Evolutionary conservation across 495 filamentous ascomycete species (phyloP).

Genomic region (Podospora anserina): DNA sequence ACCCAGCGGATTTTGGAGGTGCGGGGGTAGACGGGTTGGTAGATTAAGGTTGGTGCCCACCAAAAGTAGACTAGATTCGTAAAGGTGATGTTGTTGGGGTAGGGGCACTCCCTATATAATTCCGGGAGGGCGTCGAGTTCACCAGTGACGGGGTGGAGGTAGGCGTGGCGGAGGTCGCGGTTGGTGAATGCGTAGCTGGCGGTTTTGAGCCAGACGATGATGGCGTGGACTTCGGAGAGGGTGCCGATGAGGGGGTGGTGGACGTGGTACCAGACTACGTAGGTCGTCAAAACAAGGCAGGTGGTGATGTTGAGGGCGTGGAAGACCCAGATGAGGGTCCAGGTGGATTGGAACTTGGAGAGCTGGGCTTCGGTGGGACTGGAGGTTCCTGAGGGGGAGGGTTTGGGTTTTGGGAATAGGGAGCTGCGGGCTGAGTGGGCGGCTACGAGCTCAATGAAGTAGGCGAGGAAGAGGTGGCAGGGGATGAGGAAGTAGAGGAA

Average conservation of each 20-base stretch:
- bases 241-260: conserved; percentile 93
- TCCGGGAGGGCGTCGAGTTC: conserved; percentile 63
- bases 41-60: conserved; percentile 94
- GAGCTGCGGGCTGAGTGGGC: conserved; percentile 68
- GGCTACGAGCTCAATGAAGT: conserved; percentile 78
- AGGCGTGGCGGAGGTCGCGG: conserved; percentile 86
- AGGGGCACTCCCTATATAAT: conserved; percentile 79
- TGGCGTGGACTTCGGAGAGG: conserved; percentile 81
- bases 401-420: conserved; percentile 58
- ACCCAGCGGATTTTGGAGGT: conserved; percentile 72
- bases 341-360: conserved; percentile 64
- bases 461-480: conserved; percentile 83
- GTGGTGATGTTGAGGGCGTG: conserved; percentile 81
- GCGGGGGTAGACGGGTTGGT: conserved; percentile 93
- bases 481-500: conserved; percentile 82
- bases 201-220: conserved; percentile 94
- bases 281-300: conserved; percentile 76
- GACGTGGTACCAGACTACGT: conserved; percentile 81
- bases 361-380: conserved; percentile 55
- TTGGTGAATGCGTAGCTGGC: conserved; percentile 96
- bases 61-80: conserved; percentile 89
- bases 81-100: conserved; percentile 85
- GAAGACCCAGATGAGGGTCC: conserved; percentile 69
- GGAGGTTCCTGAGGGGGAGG: conserved; percentile 37
- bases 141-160: conserved; percentile 63